Percentiles rank a stretch among this genome's conserved stretches.
Evolutionary conservation across 2,329 filamentous ascomycete species (phyloP).

Genomic region (Pleurostoma richardsiae): DNA sequence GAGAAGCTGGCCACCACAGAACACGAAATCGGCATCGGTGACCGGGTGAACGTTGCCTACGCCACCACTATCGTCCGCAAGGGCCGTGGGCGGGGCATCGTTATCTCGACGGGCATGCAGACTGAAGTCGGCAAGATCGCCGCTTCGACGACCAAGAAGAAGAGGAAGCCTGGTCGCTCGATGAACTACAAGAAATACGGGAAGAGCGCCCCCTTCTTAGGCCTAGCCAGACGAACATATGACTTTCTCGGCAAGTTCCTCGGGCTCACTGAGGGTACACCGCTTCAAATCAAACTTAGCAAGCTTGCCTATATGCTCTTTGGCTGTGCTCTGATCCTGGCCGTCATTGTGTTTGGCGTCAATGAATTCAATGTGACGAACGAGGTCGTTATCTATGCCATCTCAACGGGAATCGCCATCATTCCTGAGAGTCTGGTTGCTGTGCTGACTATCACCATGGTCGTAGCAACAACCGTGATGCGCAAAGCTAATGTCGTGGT

Average conservation of each 20-base stretch:
- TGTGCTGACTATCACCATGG: slow-evolving; percentile 67
- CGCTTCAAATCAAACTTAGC: slow-evolving; percentile 78
- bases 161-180: slow-evolving; percentile 36
- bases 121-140: slow-evolving; percentile 76
- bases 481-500: slow-evolving; percentile 60
- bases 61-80: slow-evolving; percentile 69
- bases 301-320: slow-evolving; percentile 82
- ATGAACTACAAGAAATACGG: slow-evolving; percentile 37
- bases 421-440: slow-evolving; percentile 64
- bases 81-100: slow-evolving; percentile 67
- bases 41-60: slow-evolving; percentile 70
- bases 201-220: slow-evolving; percentile 31
- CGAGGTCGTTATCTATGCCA: slow-evolving; percentile 57
- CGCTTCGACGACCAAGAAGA: slow-evolving; percentile 52
- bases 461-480: slow-evolving; percentile 61
- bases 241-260: slow-evolving; percentile 40
- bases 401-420: slow-evolving; percentile 57
- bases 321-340: slow-evolving; percentile 59
- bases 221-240: slow-evolving; percentile 32
- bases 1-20: slow-evolving; percentile 39
- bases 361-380: slow-evolving; percentile 47
- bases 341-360: slow-evolving; percentile 57
- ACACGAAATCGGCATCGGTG: slow-evolving; percentile 59
- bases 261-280: slow-evolving; percentile 65
- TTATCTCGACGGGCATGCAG: slow-evolving; percentile 67